Conservation (phyloP, 139 green algal species). For the Nannochloris sp. region DNA sequence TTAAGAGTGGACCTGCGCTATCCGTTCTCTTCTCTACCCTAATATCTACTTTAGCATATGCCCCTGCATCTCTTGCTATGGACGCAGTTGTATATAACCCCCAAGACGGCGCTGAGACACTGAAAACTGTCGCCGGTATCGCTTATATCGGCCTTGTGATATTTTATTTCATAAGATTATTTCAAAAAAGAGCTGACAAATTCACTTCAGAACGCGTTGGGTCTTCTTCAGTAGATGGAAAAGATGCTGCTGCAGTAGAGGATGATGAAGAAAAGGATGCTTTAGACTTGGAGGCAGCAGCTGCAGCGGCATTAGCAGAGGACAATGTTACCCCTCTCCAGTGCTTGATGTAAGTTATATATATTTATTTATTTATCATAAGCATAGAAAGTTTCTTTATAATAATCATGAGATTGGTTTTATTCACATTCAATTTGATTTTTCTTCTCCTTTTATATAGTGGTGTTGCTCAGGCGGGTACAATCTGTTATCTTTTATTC, state of each 20-base stretch:
- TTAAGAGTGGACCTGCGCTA: background rate
- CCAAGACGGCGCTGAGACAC: constrained; percentile 16
- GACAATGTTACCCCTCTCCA: constrained; percentile 8
- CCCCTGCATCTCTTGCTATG: constrained; percentile 1
- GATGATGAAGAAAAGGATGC: constrained; percentile 13
- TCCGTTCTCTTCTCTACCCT: background rate
- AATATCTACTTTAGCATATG: background rate
- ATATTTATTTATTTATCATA: background rate
- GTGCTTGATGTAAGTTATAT: constrained; percentile 15
- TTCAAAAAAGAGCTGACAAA: constrained; percentile 16
- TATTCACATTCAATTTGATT: constrained; percentile 6
- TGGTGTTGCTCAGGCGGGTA: constrained; percentile 24
- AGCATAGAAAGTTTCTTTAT: background rate
- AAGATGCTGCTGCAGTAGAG: background rate
- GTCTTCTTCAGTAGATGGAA: background rate
- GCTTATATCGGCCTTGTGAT: constrained; percentile 34
- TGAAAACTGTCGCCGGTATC: constrained; percentile 38
- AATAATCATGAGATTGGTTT: background rate
- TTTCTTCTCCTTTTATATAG: constrained; percentile 1
- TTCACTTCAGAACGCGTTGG: constrained; percentile 5
- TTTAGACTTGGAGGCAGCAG: background rate
- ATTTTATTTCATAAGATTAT: constrained; percentile 32
- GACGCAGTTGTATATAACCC: constrained; percentile 28
- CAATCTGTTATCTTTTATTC: constrained; percentile 25
- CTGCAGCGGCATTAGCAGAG: background rate